Base-by-base conservation (phyloP, 140 eudicot species). In the Bidens hawaiensis region DNA sequence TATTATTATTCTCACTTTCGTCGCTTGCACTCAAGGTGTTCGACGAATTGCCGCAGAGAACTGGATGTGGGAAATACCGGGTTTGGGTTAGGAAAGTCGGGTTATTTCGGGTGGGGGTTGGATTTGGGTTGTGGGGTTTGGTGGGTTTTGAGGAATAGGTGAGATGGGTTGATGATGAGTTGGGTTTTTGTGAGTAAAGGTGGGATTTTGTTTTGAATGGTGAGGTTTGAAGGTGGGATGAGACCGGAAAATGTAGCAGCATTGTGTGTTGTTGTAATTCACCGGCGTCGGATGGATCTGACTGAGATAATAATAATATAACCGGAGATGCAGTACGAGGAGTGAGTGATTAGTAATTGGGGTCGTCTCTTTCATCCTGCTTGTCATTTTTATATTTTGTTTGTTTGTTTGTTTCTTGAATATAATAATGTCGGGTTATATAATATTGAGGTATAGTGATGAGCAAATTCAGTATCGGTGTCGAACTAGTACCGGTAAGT, bases 21-120 rank as follows among this genome's bases (percentile, higher is more conserved):
- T 24, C 75, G 60, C 60, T 48, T 1, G 76, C 57, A 65, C 79
- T 69, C 70, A 73, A 55, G 4, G 70, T 75, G 91, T 82, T 87
- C 75, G 98, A 87, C 71, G 91, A 57, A 84, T 82, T 82, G 86
- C 86, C 77, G 79, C 96, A 91, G 13, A 28, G 91, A 80, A 72
- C 59, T 24, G 69, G 72, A 42, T 72, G 30, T 11, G 16, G 46
- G 22, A 26, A 60, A 15, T 2, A 10, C 2, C n/a, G 3, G 9
- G 42, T 27, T 0, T 34, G 55, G 64, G 17, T 18, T 14, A 46
- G n/a, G 42, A 4, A 15, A 24, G 19, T 47, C 70, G 30, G 36
- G 34, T 62, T 13, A 23, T 19, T 59, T 25, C 12, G 48, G 55
- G 3, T n/a, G 2, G 54, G 25, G 3, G 41, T 34, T 23, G 11